Evolutionary conservation across 2,329 filamentous ascomycete genomes (phyloP), one percentile per base, ranked within the genome.

Genomic region (Aspergillus flavus): DNA sequence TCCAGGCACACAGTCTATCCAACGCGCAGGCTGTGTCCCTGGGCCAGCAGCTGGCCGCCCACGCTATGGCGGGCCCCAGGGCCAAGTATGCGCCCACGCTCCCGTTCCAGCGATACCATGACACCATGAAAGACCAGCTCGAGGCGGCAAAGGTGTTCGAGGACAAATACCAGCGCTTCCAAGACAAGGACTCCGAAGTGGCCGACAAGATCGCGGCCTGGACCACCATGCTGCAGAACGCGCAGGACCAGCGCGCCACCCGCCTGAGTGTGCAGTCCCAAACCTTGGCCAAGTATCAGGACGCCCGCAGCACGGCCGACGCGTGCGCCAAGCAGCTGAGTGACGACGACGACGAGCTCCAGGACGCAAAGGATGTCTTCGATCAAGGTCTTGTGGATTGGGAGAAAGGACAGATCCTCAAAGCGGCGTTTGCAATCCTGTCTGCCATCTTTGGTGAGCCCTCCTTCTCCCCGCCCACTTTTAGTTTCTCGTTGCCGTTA

Each of bases 1-100:
- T 34, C 9, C 19, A 19, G 19, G 28, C 23, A 12, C 34, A 55
- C 26, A 16, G 34, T 4, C 23, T 53, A 21, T 36, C 41, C 14
- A 58, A 62, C 19, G 28, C 56, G 1, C 61, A 62, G 21, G 61
- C 61, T 4, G 56, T 58, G 16, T 36, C 61, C 26, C 34, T 62
- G 21, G 61, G 61, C 26, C 61, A 62, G 61, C 61, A 62, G 19
- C 41, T 62, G 23, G 48, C 61, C 21, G 61, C 56, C 19, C 57
- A 59, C 10, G 57, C 57, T n/a, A 59, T 59, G 45, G 28, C 45
- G 7, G 46, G 57, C 4, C 46, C 57, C 16, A 39, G 52, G 30
- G 30, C 57, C 28, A 39, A 36, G 6, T 59, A 59, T 30, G 57
- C 46, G 19, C 57, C 57, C 23, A 39, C 46, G 3, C 34, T 59